Conservation (phyloP, 2,329 filamentous ascomycete genomes). For the Colletotrichum graminicola region DNA sequence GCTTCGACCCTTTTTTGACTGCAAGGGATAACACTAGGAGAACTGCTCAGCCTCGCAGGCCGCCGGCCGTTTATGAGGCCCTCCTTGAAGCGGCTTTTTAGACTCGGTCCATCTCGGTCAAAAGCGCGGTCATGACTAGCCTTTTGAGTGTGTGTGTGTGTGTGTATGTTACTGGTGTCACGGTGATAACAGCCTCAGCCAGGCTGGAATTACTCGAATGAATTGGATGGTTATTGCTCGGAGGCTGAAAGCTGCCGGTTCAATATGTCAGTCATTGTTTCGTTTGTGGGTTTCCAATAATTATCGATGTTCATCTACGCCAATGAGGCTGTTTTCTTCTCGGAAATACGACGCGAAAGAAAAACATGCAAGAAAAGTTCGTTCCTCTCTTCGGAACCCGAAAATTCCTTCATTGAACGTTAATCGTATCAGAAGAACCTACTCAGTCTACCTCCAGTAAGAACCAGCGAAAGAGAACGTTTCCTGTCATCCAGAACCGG, state of each 20-base stretch:
- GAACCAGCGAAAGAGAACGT: not conserved
- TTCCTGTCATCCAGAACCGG: not conserved
- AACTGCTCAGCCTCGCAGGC: not conserved
- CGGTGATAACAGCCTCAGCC: no score
- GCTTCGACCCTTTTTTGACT: no score
- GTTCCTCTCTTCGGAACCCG: not conserved
- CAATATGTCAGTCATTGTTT: fast-evolving
- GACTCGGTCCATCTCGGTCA: not conserved
- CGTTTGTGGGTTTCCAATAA: no score
- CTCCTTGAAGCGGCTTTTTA: not conserved
- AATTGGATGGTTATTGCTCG: no score
- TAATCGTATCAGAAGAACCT: no score
- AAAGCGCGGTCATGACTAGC: not conserved
- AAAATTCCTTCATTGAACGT: not conserved
- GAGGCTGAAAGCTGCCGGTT: not conserved
- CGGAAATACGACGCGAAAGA: not conserved
- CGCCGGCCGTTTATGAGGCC: not conserved
- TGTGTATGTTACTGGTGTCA: not conserved
- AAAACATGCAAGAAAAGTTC: not conserved
- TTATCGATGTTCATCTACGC: no score
- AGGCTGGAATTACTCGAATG: no score
- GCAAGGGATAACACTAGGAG: not conserved
- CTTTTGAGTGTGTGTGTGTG: not conserved
- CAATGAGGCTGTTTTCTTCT: not conserved
- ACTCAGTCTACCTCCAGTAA: no score